Conservation (phyloP, 2,329 filamentous ascomycete species). For the Fusarium fracticaudum region DNA sequence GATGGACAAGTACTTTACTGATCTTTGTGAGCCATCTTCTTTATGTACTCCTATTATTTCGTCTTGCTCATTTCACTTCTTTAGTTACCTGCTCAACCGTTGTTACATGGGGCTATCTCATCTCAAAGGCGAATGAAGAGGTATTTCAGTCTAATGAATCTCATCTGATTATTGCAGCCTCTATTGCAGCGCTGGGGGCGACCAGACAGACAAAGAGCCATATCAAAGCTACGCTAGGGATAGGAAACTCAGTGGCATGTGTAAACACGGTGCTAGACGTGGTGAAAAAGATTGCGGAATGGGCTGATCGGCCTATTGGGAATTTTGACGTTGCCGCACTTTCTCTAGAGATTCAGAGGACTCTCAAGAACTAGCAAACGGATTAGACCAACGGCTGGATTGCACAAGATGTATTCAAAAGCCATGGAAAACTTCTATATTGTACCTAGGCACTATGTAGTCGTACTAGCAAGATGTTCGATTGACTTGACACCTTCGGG, state of each 20-base stretch:
- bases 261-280: slow-evolving; percentile 6
- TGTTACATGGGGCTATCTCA: slow-evolving; percentile 25
- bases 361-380: not conserved
- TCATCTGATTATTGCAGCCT: slow-evolving; percentile 19
- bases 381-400: not conserved
- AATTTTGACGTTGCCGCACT: slow-evolving; percentile 12
- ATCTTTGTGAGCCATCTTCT: slow-evolving; percentile 11
- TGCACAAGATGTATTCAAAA: no score
- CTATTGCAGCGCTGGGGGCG: slow-evolving; percentile 12
- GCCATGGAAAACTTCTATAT: slow-evolving; percentile 51
- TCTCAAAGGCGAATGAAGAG: slow-evolving; percentile 20
- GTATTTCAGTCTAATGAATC: slow-evolving; percentile 14
- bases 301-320: slow-evolving; percentile 15
- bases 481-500: no score
- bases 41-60: no score
- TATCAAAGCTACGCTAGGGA: slow-evolving; percentile 15
- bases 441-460: not conserved
- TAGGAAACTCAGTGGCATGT: slow-evolving; percentile 11
- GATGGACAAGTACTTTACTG: slow-evolving; percentile 30
- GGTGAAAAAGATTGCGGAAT: slow-evolving; percentile 4
- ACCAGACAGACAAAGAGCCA: slow-evolving; percentile 24
- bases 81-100: slow-evolving; percentile 27
- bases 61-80: not conserved
- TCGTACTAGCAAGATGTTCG: no score
- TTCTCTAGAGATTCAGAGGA: slow-evolving; percentile 2